These are phyloP conservation scores for Boehmeria nivea DNA, from an alignment of 306 rosid genomes.

Conservation along the genomic window DNA sequence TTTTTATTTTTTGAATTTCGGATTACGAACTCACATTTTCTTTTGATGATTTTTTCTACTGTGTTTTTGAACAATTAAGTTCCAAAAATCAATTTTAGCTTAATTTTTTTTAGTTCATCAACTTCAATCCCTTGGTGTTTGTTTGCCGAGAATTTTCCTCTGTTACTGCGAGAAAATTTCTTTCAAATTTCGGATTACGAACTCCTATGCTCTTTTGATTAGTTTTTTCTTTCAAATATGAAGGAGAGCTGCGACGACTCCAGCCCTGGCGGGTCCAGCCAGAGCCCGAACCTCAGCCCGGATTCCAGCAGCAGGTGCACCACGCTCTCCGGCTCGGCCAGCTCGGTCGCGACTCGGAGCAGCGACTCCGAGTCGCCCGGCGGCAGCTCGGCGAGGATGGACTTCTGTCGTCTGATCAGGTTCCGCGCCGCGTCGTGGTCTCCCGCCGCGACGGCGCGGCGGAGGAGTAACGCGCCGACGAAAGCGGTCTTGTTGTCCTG, in stretches of 20 bases:
- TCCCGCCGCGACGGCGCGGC: conserved; percentile 39
- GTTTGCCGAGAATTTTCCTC: too few species aligned
- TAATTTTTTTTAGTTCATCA: too few species aligned
- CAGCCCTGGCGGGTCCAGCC: conserved; percentile 5
- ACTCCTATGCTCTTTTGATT: background rate
- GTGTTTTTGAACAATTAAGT: too few species aligned
- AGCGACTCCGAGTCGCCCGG: conserved; percentile 36
- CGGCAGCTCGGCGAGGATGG: conserved; percentile 37
- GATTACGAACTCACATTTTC: too few species aligned
- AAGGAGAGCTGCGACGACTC: conserved; percentile 58
- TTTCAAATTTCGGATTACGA: background rate
- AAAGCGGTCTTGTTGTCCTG: conserved; percentile 50
- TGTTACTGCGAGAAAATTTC: too few species aligned
- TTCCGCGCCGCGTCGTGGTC: conserved; percentile 46
- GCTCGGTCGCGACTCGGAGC: conserved; percentile 51
- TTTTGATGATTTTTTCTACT: too few species aligned
- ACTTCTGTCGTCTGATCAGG: conserved; percentile 53
- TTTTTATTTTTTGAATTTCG: too few species aligned
- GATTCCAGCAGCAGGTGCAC: conserved; percentile 57
- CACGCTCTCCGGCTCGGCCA: conserved; percentile 52
- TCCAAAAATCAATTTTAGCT: too few species aligned
- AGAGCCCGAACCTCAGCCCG: conserved; percentile 46
- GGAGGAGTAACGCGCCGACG: conserved; percentile 50
- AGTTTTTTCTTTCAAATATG: background rate
- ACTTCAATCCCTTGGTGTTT: too few species aligned